Percentiles rank a stretch among this genome's conserved stretches.
Evolutionary conservation across 306 rosid genomes (phyloP).

Genomic region (Prunus kanzakura): DNA sequence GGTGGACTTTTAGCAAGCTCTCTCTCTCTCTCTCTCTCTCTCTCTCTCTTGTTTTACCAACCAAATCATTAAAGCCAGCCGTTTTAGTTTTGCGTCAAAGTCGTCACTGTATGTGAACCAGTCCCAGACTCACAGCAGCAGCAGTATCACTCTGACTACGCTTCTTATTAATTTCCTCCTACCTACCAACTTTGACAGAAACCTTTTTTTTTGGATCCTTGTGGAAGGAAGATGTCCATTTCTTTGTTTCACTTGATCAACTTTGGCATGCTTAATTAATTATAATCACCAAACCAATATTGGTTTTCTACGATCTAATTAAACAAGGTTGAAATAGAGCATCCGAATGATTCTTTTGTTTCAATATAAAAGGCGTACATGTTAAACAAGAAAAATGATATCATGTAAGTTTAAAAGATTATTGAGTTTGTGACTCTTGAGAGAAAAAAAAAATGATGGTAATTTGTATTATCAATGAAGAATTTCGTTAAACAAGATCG

Average conservation of each 20-base stretch:
- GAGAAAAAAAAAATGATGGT: no score
- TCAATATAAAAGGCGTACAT: no score
- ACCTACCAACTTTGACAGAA: constrained; percentile 4
- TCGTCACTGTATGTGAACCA: neutral
- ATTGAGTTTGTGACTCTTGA: no score
- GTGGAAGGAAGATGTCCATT: constrained; percentile 8
- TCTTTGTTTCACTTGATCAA: constrained; percentile 17
- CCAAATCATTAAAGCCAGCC: constrained; percentile 4
- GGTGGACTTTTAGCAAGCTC: neutral
- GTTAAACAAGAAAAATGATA: no score
- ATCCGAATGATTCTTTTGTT: no score
- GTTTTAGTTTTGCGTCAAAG: constrained; percentile 10
- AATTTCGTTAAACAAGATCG: no score
- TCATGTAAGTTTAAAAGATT: no score
- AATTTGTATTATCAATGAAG: no score
- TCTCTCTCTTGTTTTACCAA: constrained; percentile 8
- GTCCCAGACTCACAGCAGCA: no score
- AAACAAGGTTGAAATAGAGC: no score
- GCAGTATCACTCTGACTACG: neutral
- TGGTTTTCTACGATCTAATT: neutral
- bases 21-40: neutral
- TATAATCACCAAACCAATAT: neutral
- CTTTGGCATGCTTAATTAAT: constrained; percentile 8
- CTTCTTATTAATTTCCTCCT: neutral
- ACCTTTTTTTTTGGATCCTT: neutral